Evolutionary conservation across 1,284 basidiomycete genomes (phyloP), one percentile per base, ranked within the genome.

Genomic region (Sanguinoderma infundibulare): DNA sequence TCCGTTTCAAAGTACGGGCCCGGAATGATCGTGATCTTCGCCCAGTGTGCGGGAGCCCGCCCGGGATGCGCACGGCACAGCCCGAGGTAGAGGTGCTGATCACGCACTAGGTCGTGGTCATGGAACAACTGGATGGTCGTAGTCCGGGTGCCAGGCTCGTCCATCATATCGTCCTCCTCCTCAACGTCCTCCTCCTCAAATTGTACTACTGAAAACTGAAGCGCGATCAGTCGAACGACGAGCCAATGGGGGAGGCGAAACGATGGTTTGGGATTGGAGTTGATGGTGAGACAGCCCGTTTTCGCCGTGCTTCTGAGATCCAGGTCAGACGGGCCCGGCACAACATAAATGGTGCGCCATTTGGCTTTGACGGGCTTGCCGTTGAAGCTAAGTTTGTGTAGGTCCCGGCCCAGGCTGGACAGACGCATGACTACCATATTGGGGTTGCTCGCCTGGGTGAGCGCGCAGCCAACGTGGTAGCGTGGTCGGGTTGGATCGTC

Each of bases 331-430:
- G 20, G 2, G 32, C 32, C 12, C 15, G 54, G 30, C 10, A 22
- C n/a, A 17, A 55, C 22, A 35, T 53, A 61, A 40, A 56, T 17
- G 34, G 46, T 46, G 12, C 52, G 40, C 57, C 57, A 59, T n/a
- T 22, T 10, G 4, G 42, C 42, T 8, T 15, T 30, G 34, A 59
- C 38, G 8, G 24, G 34, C 32, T 32, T 53, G 6, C 57, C 52
- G 1, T 30, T 20, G 52, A 59, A 49, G 8, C 9, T 15, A 12
- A 57, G 17, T 20, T 61, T 46, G 50, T 61, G 22, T 8, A 32
- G 24, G 34, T 61, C 54, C 2, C 7, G 9, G 3, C 54, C 54
- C 20, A 52, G 50, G 6, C n/a, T 12, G 17, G 34, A 30, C n/a
- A 36, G 3, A 12, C 50, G 50, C 20, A 10, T 20, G 17, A n/a